phyloP scores from a whole-genome alignment of 176 grass and related monocot genomes.

The Chrysopogon serrulatus region DNA sequence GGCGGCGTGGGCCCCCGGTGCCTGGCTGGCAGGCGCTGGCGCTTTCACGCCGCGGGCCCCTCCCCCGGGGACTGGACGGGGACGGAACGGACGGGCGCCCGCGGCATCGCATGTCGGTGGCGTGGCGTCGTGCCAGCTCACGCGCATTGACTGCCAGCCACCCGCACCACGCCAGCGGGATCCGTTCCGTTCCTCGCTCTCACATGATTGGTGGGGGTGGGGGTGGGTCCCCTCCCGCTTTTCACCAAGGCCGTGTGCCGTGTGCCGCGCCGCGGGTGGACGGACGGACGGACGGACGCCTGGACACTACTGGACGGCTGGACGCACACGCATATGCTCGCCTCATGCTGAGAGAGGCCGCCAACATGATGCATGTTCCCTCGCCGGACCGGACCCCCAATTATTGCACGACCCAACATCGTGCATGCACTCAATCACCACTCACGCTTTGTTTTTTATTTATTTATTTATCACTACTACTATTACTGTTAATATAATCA shows the following conservation, averaged over 20 bases:
- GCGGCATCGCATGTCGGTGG: neutral
- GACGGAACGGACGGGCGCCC: neutral
- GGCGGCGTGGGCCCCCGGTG: neutral
- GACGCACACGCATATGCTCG: neutral
- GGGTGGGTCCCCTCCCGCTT: neutral
- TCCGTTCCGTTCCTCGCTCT: neutral
- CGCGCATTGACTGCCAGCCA: neutral
- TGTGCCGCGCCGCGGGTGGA: neutral
- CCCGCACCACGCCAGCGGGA: neutral
- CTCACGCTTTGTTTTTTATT: neutral
- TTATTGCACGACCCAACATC: neutral
- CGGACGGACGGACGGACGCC: neutral
- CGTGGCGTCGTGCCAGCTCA: neutral
- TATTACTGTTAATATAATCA: neutral
- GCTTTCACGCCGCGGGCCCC: neutral
- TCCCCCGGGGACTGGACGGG: no score
- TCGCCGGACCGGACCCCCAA: neutral
- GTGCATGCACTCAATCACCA: neutral
- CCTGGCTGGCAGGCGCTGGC: constrained; percentile 16
- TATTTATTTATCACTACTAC: neutral
- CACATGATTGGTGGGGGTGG: neutral
- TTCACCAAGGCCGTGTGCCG: neutral
- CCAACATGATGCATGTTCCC: neutral
- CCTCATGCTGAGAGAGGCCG: neutral
- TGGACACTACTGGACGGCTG: neutral